Conservation (phyloP, 371 early-diverging fungal genomes). For the Mucor saturninus region DNA sequence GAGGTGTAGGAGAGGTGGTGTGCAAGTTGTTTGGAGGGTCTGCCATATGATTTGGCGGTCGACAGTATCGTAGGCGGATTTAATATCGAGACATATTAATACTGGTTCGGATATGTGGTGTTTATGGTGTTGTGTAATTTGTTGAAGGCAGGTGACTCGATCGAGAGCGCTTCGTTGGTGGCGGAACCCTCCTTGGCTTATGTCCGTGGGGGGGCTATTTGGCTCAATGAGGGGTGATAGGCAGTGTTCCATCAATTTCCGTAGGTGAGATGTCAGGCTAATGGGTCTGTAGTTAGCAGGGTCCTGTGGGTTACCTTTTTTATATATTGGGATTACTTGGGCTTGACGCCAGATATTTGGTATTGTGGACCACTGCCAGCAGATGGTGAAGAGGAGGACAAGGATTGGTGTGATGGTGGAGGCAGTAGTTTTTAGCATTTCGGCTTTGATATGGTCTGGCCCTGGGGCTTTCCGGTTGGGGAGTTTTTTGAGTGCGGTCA, state of each 20-base stretch:
- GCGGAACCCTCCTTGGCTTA: constrained; percentile 30
- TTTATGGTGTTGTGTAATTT: constrained; percentile 1
- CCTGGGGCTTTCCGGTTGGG: constrained; percentile 29
- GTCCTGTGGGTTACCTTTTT: constrained; percentile 9
- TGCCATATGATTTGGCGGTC: constrained; percentile 20
- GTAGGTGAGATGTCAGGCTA: constrained; percentile 7
- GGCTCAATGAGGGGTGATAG: neutral
- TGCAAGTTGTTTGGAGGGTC: neutral
- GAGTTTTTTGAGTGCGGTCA: too few species aligned
- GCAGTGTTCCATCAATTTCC: constrained; percentile 3
- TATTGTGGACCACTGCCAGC: constrained; percentile 23
- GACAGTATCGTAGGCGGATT: constrained; percentile 29
- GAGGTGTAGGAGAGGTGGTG: constrained; percentile 3
- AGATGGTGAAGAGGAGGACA: constrained; percentile 5
- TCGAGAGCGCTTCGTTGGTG: constrained; percentile 3
- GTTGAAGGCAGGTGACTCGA: constrained; percentile 17
- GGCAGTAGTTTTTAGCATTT: constrained; percentile 30
- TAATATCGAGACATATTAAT: constrained; percentile 26
- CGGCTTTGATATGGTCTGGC: constrained; percentile 21
- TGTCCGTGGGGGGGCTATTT: constrained; percentile 11
- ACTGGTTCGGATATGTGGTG: constrained; percentile 4
- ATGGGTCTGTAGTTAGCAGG: constrained; percentile 14
- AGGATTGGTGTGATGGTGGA: neutral
- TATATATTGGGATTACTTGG: constrained; percentile 33
- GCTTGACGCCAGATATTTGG: constrained; percentile 30